phyloP scores from a whole-genome alignment of 495 filamentous ascomycete genomes.

The Aspergillus ellipticus region DNA sequence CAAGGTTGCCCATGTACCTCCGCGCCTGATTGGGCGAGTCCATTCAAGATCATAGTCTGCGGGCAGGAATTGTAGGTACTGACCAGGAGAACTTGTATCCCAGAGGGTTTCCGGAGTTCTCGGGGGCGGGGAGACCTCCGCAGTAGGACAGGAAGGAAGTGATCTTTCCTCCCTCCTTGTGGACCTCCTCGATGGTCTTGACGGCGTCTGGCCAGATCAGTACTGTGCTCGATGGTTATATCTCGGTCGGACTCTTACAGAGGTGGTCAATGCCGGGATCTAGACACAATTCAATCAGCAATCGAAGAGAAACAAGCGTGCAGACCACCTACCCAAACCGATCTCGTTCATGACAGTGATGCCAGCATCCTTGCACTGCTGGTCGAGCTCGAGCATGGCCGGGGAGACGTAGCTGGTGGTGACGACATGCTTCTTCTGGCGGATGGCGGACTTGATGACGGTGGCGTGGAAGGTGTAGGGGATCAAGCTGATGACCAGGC shows the following conservation, averaged over 20 bases:
- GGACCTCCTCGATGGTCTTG: constrained; percentile 77
- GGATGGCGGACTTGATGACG: constrained; percentile 93
- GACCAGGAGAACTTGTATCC: constrained; percentile 95
- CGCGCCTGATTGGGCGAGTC: too few relatives aligned
- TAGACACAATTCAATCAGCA: background rate
- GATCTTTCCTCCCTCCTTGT: constrained; percentile 83
- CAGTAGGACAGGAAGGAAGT: constrained; percentile 81
- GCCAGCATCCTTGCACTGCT: constrained; percentile 79
- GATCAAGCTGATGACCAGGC: constrained; percentile 79
- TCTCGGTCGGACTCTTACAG: background rate
- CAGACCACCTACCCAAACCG: constrained; percentile 59
- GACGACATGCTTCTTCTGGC: constrained; percentile 90
- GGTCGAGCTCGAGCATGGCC: constrained; percentile 85
- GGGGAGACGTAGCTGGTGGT: constrained; percentile 94
- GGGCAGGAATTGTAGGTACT: too few relatives aligned
- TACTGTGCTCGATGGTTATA: background rate
- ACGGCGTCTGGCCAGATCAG: constrained; percentile 84
- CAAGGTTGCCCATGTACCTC: too few relatives aligned
- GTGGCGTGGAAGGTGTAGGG: constrained; percentile 89
- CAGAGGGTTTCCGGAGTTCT: constrained; percentile 83
- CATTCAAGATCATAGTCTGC: too few relatives aligned
- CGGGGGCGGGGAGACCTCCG: constrained; percentile 80
- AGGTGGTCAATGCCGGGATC: background rate
- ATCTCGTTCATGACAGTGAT: constrained; percentile 99
- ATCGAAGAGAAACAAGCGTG: background rate